Conservation (phyloP, 495 filamentous ascomycete species). For the Thozetella sp. region DNA sequence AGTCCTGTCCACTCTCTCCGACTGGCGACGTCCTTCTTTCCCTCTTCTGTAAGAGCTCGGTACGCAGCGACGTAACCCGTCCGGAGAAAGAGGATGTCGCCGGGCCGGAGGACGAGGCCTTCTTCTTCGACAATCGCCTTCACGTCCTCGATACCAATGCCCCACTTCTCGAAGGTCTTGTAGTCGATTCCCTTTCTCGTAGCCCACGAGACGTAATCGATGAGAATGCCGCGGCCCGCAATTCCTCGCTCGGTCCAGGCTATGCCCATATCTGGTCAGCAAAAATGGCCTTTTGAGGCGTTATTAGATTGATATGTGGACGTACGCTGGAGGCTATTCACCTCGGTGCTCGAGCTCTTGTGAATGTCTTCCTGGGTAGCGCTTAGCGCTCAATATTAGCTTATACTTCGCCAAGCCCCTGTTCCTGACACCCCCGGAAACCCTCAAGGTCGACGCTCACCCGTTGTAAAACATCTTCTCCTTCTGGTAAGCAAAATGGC, state of each 20-base stretch:
- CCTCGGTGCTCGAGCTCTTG: not conserved
- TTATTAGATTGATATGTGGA: not conserved
- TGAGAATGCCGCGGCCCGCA: slow-evolving; percentile 25
- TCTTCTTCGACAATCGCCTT: not conserved
- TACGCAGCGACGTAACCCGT: not conserved
- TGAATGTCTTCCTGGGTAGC: not conserved
- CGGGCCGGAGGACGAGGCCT: not conserved
- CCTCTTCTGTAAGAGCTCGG: not conserved
- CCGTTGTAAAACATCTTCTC: slow-evolving; percentile 29
- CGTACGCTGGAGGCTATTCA: not conserved
- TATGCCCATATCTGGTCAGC: slow-evolving; percentile 33
- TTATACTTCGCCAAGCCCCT: slow-evolving; percentile 10
- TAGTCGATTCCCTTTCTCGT: slow-evolving; percentile 14
- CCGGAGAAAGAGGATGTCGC: not conserved
- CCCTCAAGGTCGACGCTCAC: slow-evolving; percentile 19
- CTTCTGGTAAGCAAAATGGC: slow-evolving; percentile 19
- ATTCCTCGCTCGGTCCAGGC: slow-evolving; percentile 41
- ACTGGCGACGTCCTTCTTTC: not conserved
- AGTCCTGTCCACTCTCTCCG: not conserved
- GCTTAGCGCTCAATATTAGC: not conserved
- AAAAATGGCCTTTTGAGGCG: too few species aligned
- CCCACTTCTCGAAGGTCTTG: slow-evolving; percentile 6
- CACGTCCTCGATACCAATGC: not conserved
- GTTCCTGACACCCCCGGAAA: slow-evolving; percentile 15
- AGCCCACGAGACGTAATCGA: slow-evolving; percentile 24